Percentiles rank a stretch among this genome's conserved stretches.
These are phyloP conservation scores for Aschersonia sp. DNA, from an alignment of 2,329 filamentous ascomycete genomes.

Conservation along the genomic window DNA sequence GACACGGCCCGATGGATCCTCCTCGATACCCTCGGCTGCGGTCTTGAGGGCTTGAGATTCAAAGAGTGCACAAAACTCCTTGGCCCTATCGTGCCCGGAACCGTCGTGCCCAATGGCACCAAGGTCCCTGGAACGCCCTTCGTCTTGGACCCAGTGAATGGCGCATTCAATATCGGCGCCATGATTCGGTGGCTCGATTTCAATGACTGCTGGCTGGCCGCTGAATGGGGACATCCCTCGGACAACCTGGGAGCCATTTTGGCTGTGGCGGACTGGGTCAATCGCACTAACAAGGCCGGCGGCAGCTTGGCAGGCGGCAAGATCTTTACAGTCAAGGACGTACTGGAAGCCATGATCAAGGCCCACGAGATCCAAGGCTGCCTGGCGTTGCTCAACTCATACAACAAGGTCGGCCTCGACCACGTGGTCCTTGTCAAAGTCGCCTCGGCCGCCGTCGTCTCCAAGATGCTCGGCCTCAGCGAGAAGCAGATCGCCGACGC, in stretches of 20 bases:
- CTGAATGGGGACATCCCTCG: conserved; percentile 97
- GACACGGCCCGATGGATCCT: conserved; percentile 96
- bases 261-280: conserved; percentile 93
- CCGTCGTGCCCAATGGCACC: conserved; percentile 79
- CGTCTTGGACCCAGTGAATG: conserved; percentile 88
- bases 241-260: conserved; percentile 97
- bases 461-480: conserved; percentile 82
- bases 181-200: conserved; percentile 99
- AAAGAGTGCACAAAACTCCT: conserved; percentile 92
- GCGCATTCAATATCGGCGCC: conserved; percentile 96
- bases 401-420: conserved; percentile 96
- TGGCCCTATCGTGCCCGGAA: conserved; percentile 81
- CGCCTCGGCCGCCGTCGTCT: conserved; percentile 82
- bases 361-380: conserved; percentile 98
- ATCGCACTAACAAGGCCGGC: conserved; percentile 65
- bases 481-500: conserved; percentile 90
- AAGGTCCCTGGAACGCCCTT: conserved; percentile 85
- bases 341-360: conserved; percentile 97
- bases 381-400: conserved; percentile 92
- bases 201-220: conserved; percentile 99
- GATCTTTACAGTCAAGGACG: conserved; percentile 75
- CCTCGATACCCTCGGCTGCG: conserved; percentile 91
- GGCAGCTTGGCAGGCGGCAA: conserved; percentile 76
- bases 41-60: conserved; percentile 88
- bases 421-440: conserved; percentile 98